Percentiles rank a stretch among this genome's conserved stretches.
Conservation (phyloP, 306 rosid genomes). For the Leucaena leucocephala region DNA sequence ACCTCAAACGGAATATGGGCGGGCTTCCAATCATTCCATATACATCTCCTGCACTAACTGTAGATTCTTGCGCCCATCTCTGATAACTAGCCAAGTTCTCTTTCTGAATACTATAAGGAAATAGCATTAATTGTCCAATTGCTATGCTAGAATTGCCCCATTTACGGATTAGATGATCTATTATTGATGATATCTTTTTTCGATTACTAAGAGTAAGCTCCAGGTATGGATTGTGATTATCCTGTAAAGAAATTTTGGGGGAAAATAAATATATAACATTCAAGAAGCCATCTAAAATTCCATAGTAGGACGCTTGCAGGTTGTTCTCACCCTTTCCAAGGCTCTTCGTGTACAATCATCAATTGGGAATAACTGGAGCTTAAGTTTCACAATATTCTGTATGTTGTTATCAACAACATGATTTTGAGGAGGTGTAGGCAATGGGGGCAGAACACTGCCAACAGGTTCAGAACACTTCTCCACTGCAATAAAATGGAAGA, state of each 20-base stretch:
- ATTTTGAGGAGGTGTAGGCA: conserved; percentile 60
- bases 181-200: conserved; percentile 91
- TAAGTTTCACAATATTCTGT: conserved; percentile 63
- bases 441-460: conserved; percentile 47
- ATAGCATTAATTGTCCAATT: conserved; percentile 82
- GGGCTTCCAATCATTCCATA: conserved; percentile 80
- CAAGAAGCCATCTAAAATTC: conserved; percentile 30
- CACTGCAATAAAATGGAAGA: conserved; percentile 55
- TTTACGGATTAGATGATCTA: conserved; percentile 92
- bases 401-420: conserved; percentile 51
- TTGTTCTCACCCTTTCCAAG: conserved; percentile 85
- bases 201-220: conserved; percentile 93
- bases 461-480: conserved; percentile 51
- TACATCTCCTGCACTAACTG: conserved; percentile 80
- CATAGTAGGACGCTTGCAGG: neutral
- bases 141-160: conserved; percentile 95
- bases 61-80: conserved; percentile 86
- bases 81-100: conserved; percentile 62
- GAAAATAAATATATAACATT: conserved; percentile 10
- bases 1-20: conserved; percentile 87
- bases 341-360: conserved; percentile 89
- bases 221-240: conserved; percentile 88
- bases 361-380: conserved; percentile 91
- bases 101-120: conserved; percentile 71
- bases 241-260: conserved; percentile 48